These are phyloP conservation scores for Stramenopiles sp. DNA, from an alignment of 352 stramenopile species.

Conservation along the genomic window DNA sequence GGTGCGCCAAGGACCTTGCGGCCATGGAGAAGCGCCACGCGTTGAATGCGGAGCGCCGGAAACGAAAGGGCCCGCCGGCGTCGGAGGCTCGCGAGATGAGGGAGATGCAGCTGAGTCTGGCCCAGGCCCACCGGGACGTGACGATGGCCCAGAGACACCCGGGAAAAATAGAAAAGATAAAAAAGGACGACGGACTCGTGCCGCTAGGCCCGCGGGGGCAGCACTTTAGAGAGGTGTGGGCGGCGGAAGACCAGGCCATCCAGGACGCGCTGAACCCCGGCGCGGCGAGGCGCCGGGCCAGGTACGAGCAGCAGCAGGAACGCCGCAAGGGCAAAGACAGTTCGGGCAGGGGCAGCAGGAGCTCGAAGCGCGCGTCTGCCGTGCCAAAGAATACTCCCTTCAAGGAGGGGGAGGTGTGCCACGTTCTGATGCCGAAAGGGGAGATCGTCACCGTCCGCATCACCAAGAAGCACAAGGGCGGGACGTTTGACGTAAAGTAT, in stretches of 20 bases:
- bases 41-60: background rate
- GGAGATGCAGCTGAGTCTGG: background rate
- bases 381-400: background rate
- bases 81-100: background rate
- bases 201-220: background rate
- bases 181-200: background rate
- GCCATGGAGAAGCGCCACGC: background rate
- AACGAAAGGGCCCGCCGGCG: background rate
- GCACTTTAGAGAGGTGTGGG: background rate
- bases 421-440: background rate
- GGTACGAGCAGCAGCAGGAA: background rate
- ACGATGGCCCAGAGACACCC: background rate
- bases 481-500: background rate
- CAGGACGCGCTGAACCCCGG: background rate
- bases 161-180: background rate
- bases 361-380: background rate
- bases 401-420: background rate
- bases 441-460: background rate
- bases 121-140: background rate
- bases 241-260: background rate
- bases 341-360: background rate
- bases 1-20: background rate
- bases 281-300: background rate
- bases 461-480: background rate
- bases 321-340: background rate